Evolutionary conservation across 345 rosid genomes (phyloP), one percentile per base, ranked within the genome.

Genomic region (Pelargonium nanum): DNA sequence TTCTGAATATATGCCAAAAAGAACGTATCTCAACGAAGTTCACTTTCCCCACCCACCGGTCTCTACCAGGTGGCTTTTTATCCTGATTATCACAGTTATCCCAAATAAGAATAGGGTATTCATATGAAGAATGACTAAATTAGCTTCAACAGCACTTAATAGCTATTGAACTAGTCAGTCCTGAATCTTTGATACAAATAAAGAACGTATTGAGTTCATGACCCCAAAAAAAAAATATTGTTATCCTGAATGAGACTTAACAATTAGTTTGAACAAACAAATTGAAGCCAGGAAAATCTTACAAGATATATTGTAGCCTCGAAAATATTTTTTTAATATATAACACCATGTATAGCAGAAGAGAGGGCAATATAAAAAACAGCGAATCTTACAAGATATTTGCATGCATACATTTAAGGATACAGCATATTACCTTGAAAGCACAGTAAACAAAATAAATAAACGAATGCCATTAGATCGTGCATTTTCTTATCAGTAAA

Each of bases 21-120:
- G 97, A 75, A 32, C 99, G 93, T 65, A 94, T 90, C 78, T 94
- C 99, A 67, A 94, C 99, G 70, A 94, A 90, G 74, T 94, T 90
- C 67, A 83, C 97, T 75, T 94, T 94, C 54, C 97, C 99, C 65
- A 81, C 83, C 99, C 99, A 90, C 59, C 82, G 78, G 74, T 88
- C 87, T 69, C 62, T 73, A 55, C 45, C 68, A 60, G 75, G 57
- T 63, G 93, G 83, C 70, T 86, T 94, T 57, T 74, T 70, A 19
- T 94, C 96, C 99, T 93, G 77, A 30, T 77, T 24, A 72, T 6
- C n/a, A 32, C 66, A 8, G 54, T 59, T 22, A 65, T 53, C 22
- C 23, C 60, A 48, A 16, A 30, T 55, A 21, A 62, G 56, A 51
- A 26, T 24, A 58, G 21, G 24, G 44, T 58, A 25, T 44, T 48